Evolutionary conservation across 1,139 yeast genomes (phyloP), one percentile per base, ranked within the genome.

Genomic region (Blastobotrys serpentis): DNA sequence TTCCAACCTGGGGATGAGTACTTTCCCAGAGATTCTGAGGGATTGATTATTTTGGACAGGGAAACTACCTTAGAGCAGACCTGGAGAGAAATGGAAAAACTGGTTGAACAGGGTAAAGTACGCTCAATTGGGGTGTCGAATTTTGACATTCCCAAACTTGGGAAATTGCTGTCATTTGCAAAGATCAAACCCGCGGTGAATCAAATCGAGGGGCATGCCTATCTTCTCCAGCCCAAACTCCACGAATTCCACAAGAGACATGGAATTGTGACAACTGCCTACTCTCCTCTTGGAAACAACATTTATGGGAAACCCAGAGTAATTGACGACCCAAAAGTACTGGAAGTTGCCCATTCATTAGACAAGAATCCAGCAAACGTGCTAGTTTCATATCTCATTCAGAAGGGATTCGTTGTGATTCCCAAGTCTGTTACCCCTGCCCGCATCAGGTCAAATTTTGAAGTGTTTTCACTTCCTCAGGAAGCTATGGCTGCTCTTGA

Each of bases 121-220:
- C 81, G 74, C 62, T 78, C 89, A 45, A 80, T 88, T 61, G 96
- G 96, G 64, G 71, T 88, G 49, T 87, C 96, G 54, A 89, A 89
- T 75, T 86, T 84, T 72, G 72, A 74, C 52, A 92, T 88, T 56
- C 82, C 80, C 58, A 71, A 84, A 60, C 69, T 89, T 55, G 80
- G 77, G 61, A 95, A 86, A 62, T 73, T 87, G 58, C 70, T 86
- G 52, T 79, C 88, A 65, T 79, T 80, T 49, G 84, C 86, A 56
- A 77, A 73, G 57, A 80, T 87, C 62, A 77, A 72, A 61, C 96
- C 96, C 44, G 86, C 84, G 45, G 87, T 78, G 49, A 76, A 85
- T 62, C 96, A 88, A 70, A 83, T 88, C 62, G 96, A 88, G 73
- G 90, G 84, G 68, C 96, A 87, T 67, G 95, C 95, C 56, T 87